Evolutionary conservation across 2,329 filamentous ascomycete genomes (phyloP), one percentile per base, ranked within the genome.

Genomic region (Xylaria sp.): DNA sequence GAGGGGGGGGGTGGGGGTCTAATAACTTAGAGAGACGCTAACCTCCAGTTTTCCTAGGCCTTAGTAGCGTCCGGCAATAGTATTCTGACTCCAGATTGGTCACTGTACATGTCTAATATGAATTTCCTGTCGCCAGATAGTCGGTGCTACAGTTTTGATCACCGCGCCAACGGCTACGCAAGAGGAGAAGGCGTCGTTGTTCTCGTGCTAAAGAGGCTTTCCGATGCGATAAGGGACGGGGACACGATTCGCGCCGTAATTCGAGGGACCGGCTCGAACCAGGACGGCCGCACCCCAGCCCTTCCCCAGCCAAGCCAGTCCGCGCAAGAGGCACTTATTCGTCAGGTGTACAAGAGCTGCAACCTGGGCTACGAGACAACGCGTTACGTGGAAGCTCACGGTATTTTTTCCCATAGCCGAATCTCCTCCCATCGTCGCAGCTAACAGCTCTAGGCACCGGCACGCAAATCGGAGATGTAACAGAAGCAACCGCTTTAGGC

Each of bases 181-280:
- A 7, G 49, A 1, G 49, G 49, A 1, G 49, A 53, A 29, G 49
- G 49, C 1, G 10, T 41, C 1, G 25, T 53, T 11, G 48, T 23
- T 9, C 11, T 51, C 4, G 10, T 48, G 1, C 6, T 48, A 2
- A 48, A 48, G 11, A n/a, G 17, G 4, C 17, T 23, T 4, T 4
- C 8, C 3, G n/a, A 11, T 13, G 31, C 47, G 2, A 17, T 38
- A 1, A 8, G 10, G 9, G 17, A 51, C 7, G 21, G 21, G 4
- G 31, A 51, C 17, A 51, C 33, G 10, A 51, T 51, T n/a, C 31
- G 47, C 1, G 33, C 47, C 3, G 31, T 51, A 7, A 76, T 83
- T 48, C 72, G 76, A 1, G 75, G 73, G 5, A 77, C 71, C 0
- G 74, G 67, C 2, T 57, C 74, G n/a, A 80, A 80, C 63, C 70